phyloP scores from a whole-genome alignment of 257 asterid genomes.

The Capsicum pubescens region DNA sequence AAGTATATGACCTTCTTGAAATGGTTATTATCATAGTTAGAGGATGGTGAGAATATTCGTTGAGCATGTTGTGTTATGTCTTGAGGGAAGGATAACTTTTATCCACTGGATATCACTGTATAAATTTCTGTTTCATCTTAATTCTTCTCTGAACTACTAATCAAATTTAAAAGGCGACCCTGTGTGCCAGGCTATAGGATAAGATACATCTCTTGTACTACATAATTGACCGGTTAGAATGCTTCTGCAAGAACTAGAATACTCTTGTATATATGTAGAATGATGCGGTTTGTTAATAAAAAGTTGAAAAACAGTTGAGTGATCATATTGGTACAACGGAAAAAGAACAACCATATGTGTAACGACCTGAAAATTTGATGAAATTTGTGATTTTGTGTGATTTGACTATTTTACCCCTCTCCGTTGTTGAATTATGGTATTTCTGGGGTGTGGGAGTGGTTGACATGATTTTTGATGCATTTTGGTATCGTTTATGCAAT shows the following conservation, averaged over 20 bases:
- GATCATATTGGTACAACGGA: background rate
- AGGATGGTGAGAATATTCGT: background rate
- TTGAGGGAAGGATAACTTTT: background rate
- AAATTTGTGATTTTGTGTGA: too few relatives aligned
- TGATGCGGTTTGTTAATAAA: background rate
- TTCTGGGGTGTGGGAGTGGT: too few relatives aligned
- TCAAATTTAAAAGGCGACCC: background rate
- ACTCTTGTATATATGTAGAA: slow-evolving; percentile 1
- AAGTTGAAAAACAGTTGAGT: background rate
- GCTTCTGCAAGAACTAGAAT: background rate
- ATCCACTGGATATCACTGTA: background rate
- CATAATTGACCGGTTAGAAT: background rate
- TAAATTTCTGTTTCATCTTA: background rate
- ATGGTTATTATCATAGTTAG: slow-evolving; percentile 3
- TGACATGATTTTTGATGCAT: too few relatives aligned
- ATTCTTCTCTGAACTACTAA: slow-evolving; percentile 16
- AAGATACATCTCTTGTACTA: background rate
- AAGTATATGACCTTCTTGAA: slow-evolving; percentile 23
- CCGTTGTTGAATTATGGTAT: too few relatives aligned
- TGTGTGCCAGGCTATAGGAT: background rate
- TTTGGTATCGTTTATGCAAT: too few relatives aligned
- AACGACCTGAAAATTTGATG: too few relatives aligned
- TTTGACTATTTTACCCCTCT: too few relatives aligned
- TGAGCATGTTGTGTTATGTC: background rate
- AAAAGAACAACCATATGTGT: background rate